These are phyloP conservation scores for Mycena citricolor DNA, from an alignment of 1,284 basidiomycete genomes.

Conservation along the genomic window DNA sequence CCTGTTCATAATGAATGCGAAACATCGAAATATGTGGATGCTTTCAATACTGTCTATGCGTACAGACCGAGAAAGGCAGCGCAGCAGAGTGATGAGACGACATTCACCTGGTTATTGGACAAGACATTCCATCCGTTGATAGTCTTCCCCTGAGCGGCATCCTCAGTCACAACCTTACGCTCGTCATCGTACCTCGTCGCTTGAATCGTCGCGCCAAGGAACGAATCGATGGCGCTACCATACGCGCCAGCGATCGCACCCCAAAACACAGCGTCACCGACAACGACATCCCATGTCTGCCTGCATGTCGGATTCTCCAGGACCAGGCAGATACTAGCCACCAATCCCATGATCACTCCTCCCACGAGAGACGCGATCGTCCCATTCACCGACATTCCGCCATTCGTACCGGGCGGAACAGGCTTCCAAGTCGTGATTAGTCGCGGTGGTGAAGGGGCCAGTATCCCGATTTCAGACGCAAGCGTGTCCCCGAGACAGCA, in stretches of 20 bases:
- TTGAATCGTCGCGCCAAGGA: constrained; percentile 89
- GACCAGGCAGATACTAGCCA: constrained; percentile 57
- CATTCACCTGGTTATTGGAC: constrained; percentile 74
- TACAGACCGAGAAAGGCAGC: constrained; percentile 7
- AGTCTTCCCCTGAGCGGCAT: constrained; percentile 46
- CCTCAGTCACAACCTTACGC: constrained; percentile 68
- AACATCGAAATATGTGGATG: too few relatives aligned
- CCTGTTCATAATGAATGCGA: too few relatives aligned
- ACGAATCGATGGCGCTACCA: constrained; percentile 82
- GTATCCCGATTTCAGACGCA: constrained; percentile 81
- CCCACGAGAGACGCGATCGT: constrained; percentile 74
- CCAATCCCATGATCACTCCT: constrained; percentile 69
- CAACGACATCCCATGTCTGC: constrained; percentile 34
- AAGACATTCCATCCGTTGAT: constrained; percentile 75
- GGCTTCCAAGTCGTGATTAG: constrained; percentile 71
- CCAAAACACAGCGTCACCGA: constrained; percentile 52
- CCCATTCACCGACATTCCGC: constrained; percentile 77
- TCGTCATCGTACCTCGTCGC: constrained; percentile 71
- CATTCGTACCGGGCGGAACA: constrained; percentile 92
- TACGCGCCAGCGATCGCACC: constrained; percentile 67
- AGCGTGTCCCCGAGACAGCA: constrained; percentile 84
- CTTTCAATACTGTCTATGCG: constrained; percentile 13
- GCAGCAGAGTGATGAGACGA: constrained; percentile 24
- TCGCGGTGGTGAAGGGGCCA: constrained; percentile 65
- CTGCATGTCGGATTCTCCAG: constrained; percentile 60